A percentile compares a stretch with the other conserved stretches of the same genome.
These are phyloP conservation scores for Fomitopsis pinicola DNA, from an alignment of 1,284 basidiomycete genomes.

Conservation along the genomic window DNA sequence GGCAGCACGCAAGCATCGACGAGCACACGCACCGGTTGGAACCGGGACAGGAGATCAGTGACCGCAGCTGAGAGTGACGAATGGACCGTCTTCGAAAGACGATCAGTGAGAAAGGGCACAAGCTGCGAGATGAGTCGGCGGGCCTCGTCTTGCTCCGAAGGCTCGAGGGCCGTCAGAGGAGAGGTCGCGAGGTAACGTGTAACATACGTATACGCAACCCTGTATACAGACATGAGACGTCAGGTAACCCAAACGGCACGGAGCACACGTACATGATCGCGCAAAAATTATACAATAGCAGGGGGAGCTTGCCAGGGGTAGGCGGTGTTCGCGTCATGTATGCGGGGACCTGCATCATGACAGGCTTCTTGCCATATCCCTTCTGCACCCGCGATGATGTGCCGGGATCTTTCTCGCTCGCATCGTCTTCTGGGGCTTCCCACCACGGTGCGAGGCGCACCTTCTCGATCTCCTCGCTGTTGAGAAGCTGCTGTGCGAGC, in stretches of 20 bases:
- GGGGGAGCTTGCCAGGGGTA: conserved; percentile 28
- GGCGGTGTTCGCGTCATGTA: conserved; percentile 38
- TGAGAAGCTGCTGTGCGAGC: conserved; percentile 53
- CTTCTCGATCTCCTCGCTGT: conserved; percentile 44
- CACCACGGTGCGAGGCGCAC: conserved; percentile 27
- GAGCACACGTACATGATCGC: conserved; percentile 53
- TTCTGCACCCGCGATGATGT: not conserved
- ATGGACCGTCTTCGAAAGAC: conserved; percentile 47
- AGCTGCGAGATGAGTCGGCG: conserved; percentile 43
- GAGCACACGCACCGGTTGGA: conserved; percentile 40
- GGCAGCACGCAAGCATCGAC: not conserved
- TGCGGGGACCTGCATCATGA: conserved; percentile 44
- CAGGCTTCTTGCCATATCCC: conserved; percentile 37
- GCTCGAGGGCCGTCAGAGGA: conserved; percentile 41
- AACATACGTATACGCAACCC: conserved; percentile 62
- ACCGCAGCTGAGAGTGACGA: conserved; percentile 44
- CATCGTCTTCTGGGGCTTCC: conserved; percentile 12
- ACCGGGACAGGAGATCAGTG: conserved; percentile 59
- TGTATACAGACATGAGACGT: conserved; percentile 21
- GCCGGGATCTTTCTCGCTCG: conserved; percentile 1
- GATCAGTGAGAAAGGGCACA: conserved; percentile 59
- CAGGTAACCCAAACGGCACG: not conserved
- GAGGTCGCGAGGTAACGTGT: conserved; percentile 58
- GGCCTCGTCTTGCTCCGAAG: conserved; percentile 42
- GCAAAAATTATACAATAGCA: conserved; percentile 61